These are phyloP conservation scores for Erysimum cheiranthoides DNA, from an alignment of 345 rosid genomes.

Conservation along the genomic window DNA sequence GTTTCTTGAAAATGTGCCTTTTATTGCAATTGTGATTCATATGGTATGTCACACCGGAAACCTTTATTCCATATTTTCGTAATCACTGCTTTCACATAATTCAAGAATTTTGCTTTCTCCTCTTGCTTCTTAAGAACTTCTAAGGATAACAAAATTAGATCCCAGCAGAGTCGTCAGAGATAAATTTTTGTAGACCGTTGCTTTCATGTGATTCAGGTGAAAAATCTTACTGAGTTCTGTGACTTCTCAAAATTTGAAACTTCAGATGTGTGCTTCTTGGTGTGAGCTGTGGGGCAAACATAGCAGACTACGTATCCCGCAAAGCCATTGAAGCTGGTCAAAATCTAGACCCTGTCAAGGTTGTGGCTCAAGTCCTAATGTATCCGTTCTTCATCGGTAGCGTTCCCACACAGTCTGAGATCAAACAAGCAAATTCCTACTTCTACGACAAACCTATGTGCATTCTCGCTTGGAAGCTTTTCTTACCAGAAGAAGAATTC, in stretches of 20 bases:
- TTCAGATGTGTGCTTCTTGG: conserved; percentile 87
- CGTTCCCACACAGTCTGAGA: conserved; percentile 83
- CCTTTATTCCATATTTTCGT: neutral
- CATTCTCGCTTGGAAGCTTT: conserved; percentile 86
- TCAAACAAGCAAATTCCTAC: conserved; percentile 80
- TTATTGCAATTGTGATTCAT: neutral
- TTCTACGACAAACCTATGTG: conserved; percentile 90
- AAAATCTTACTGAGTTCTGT: conserved; percentile 42
- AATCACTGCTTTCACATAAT: neutral
- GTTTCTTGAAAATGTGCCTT: neutral
- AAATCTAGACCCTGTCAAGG: conserved; percentile 80
- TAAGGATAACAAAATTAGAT: conserved; percentile 6
- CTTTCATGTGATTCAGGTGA: conserved; percentile 45
- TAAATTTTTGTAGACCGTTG: conserved; percentile 34
- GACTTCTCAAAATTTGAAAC: conserved; percentile 40
- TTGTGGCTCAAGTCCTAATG: conserved; percentile 95
- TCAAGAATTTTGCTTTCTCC: neutral
- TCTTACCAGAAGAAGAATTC: conserved; percentile 78
- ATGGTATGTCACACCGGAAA: neutral
- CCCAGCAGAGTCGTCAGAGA: neutral
- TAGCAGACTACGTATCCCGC: conserved; percentile 79
- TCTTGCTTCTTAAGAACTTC: conserved; percentile 12
- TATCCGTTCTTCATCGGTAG: conserved; percentile 88
- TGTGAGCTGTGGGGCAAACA: conserved; percentile 90
- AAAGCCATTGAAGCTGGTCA: conserved; percentile 78